These are phyloP conservation scores for Sphagnum fallax DNA, from an alignment of 228 moss, liverwort and hornwort species.

Conservation along the genomic window DNA sequence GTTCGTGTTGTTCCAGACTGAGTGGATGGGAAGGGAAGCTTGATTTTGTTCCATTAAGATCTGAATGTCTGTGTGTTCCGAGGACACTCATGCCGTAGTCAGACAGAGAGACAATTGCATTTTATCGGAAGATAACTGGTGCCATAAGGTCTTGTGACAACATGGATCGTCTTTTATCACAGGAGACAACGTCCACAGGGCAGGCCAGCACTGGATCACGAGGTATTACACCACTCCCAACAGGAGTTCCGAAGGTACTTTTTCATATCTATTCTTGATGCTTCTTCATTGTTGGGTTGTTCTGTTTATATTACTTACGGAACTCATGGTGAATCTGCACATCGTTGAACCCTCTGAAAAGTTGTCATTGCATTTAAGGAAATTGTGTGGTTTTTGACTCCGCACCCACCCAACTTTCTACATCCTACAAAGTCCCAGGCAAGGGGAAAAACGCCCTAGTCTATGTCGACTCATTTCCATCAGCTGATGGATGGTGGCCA, in stretches of 20 bases:
- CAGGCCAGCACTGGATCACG: background rate
- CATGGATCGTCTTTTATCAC: background rate
- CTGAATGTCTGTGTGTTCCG: background rate
- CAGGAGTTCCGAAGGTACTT: background rate
- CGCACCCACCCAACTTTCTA: no score
- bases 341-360: background rate
- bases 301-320: background rate
- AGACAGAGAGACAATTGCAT: background rate
- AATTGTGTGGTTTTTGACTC: background rate
- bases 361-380: background rate
- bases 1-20: no score
- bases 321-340: background rate
- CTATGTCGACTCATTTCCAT: background rate
- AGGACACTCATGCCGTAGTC: background rate
- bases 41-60: background rate
- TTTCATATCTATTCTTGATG: background rate
- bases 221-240: background rate
- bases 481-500: slow-evolving; percentile 7
- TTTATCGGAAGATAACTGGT: background rate
- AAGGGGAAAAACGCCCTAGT: no score
- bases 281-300: background rate
- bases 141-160: background rate
- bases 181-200: background rate
- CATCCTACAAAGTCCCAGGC: no score
- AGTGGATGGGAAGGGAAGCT: background rate